These are phyloP conservation scores for Omphalotus guepiniiformis DNA, from an alignment of 768 basidiomycete species.

Conservation along the genomic window DNA sequence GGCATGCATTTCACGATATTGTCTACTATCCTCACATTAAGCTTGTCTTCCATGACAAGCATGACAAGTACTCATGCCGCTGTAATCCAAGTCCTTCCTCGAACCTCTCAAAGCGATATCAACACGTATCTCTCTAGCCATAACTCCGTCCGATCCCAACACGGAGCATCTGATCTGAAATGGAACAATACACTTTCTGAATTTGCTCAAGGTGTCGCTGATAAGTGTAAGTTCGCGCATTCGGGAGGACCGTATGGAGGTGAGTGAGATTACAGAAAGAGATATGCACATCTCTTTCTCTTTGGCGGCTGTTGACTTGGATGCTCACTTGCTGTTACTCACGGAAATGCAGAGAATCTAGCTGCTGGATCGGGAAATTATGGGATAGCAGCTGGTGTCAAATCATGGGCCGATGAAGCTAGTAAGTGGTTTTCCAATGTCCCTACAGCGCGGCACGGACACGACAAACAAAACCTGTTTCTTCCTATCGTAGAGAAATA, in stretches of 20 bases:
- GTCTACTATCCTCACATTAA: no score
- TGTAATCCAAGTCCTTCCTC: no score
- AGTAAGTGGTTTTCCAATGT: conserved; percentile 24
- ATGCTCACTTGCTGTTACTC: not conserved
- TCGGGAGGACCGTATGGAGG: conserved; percentile 42
- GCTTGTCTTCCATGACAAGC: no score
- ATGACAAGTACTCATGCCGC: no score
- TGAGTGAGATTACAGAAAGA: conserved; percentile 11
- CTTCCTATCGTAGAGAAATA: conserved; percentile 28
- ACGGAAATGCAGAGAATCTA: conserved; percentile 39
- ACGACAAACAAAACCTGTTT: not conserved
- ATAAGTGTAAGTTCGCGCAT: conserved; percentile 45
- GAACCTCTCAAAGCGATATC: conserved; percentile 21
- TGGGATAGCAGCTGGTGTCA: conserved; percentile 28
- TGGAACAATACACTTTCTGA: conserved; percentile 41
- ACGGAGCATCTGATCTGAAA: conserved; percentile 40
- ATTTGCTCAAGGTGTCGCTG: conserved; percentile 43
- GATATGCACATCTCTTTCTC: not conserved
- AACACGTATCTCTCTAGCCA: conserved; percentile 35
- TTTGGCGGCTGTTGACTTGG: conserved; percentile 12
- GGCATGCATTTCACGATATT: no score
- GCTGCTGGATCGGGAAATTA: conserved; percentile 42
- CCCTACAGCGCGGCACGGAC: not conserved
- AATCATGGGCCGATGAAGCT: conserved; percentile 41
- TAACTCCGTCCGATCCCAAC: conserved; percentile 38